Evolutionary conservation across 2,329 filamentous ascomycete genomes (phyloP), one percentile per base, ranked within the genome.

Genomic region (Basipetospora chlamydospora): DNA sequence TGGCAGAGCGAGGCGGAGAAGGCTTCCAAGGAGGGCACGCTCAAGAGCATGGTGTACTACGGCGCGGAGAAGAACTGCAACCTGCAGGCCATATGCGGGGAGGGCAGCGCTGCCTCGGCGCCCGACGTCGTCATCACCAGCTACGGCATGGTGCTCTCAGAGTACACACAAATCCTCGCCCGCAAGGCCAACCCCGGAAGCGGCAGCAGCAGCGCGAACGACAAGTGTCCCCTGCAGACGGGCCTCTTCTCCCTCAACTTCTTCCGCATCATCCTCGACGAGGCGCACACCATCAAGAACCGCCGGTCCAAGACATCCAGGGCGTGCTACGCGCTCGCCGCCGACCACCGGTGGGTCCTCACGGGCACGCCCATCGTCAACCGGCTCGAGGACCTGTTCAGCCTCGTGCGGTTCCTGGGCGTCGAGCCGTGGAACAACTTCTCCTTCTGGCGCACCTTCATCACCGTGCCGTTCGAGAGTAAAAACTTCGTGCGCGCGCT

Each of bases 361-460:
- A 98, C 90, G 0, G 90, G 90, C 13, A 98, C 90, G 1, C 90
- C 90, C 0, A 96, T 98, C 39, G 88, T 98, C 46, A 98, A 98
- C 54, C 79, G 85, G 29, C 67, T 98, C 1, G 88, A 96, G 54
- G 90, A 96, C 56, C 62, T 98, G 11, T 96, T 95, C 60, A 93
- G 84, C 49, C 61, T 98, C 26, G 84, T 96, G 10, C 77, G 84
- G 3, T 98, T 96, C 58, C 63, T 98, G 9, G 78, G 84, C 39
- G 90, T 98, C 4, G 88, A 96, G 53, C 90, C 90, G 0, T 98
- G 90, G 90, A 90, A 81, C 49, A 96, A 96, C 54, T 98, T 98
- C 55, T 94, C 87, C 0, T 98, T 94, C 59, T 98, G 90, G 90
- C 87, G 87, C 53, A 96, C 90, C 0, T 98, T 98, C 54, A 96